Evolutionary conservation across 2,329 filamentous ascomycete species (phyloP), one percentile per base, ranked within the genome.

Genomic region (Pseudocercospora eumusae): DNA sequence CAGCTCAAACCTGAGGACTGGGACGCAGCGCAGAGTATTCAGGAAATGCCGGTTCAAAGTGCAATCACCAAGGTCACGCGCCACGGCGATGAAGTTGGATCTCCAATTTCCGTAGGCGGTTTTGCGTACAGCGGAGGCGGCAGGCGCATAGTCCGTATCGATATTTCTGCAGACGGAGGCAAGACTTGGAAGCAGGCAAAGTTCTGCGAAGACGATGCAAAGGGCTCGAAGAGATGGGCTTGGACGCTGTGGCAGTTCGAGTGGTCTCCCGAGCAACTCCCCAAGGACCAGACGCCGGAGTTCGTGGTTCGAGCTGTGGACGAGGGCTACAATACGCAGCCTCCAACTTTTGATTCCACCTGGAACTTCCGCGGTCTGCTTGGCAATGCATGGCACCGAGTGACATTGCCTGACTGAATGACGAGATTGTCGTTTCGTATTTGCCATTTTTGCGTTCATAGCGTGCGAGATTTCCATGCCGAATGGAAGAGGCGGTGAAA

Each of bases 71-170:
- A 67, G 4, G 64, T 75, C 15, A 50, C 65, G 44, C 66, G 67
- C 44, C 61, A 68, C 11, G 62, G 64, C n/a, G 52, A 67, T 4
- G 59, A 71, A 49, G 61, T 66, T 28, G 66, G 72, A 42, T 52
- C 63, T 5, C 57, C 61, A 23, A 63, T 75, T 23, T 0, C 65
- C 62, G 71, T 88, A 4, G 79, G 82, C 56, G 88, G 88, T 0
- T 90, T 88, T 71, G 88, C 88, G 1, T 88, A 87, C 70, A 87
- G 86, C 0, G 88, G 88, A 27, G 88, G 87, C 49, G 88, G 88
- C 1, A 82, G 85, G 31, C 81, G 81, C 70, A 86, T 89, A 64
- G 81, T 87, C 50, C 83, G 87, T n/a, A 87, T 90, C 2, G 88
- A 90, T 66, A 77, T 89, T 31, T 86, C 83, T 61, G 76, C 86